A percentile compares a stretch with the other conserved stretches of the same genome.
Conservation (phyloP, 495 filamentous ascomycete species). For the Aspergillus diversus region DNA sequence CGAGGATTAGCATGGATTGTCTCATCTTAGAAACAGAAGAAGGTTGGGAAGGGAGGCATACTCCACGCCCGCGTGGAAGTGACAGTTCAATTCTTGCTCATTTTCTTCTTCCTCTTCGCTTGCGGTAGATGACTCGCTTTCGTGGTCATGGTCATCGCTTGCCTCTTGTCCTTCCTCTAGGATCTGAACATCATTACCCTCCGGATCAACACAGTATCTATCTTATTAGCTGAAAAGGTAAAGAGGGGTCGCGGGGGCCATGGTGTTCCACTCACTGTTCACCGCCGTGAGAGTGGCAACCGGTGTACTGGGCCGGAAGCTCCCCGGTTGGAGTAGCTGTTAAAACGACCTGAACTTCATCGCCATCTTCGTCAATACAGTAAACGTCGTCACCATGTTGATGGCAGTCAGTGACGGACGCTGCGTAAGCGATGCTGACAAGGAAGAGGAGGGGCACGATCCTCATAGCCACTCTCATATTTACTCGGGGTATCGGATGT, state of each 20-base stretch:
- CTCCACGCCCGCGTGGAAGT: conserved; percentile 71
- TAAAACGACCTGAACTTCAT: conserved; percentile 46
- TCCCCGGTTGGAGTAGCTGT: conserved; percentile 45
- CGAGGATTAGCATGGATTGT: conserved; percentile 16
- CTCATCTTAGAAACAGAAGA: neutral
- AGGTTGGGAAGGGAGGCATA: conserved; percentile 30
- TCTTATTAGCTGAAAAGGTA: neutral
- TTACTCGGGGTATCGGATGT: neutral
- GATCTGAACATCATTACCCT: conserved; percentile 53
- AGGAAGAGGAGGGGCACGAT: conserved; percentile 13
- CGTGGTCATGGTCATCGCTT: conserved; percentile 13
- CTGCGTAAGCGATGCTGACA: conserved; percentile 9
- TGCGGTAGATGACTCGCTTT: conserved; percentile 15
- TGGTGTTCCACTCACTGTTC: conserved; percentile 42
- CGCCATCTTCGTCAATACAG: conserved; percentile 43
- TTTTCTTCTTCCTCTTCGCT: conserved; percentile 6
- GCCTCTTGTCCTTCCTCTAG: conserved; percentile 25
- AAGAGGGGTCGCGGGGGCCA: neutral
- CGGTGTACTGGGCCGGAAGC: conserved; percentile 51
- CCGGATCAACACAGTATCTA: conserved; percentile 51
- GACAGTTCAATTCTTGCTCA: conserved; percentile 45
- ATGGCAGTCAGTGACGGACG: conserved; percentile 47
- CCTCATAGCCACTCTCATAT: conserved; percentile 1
- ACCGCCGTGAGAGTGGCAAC: conserved; percentile 53
- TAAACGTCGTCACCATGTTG: conserved; percentile 41